These are phyloP conservation scores for Gymnopus androsaceus DNA, from an alignment of 1,284 basidiomycete species.

Conservation along the genomic window DNA sequence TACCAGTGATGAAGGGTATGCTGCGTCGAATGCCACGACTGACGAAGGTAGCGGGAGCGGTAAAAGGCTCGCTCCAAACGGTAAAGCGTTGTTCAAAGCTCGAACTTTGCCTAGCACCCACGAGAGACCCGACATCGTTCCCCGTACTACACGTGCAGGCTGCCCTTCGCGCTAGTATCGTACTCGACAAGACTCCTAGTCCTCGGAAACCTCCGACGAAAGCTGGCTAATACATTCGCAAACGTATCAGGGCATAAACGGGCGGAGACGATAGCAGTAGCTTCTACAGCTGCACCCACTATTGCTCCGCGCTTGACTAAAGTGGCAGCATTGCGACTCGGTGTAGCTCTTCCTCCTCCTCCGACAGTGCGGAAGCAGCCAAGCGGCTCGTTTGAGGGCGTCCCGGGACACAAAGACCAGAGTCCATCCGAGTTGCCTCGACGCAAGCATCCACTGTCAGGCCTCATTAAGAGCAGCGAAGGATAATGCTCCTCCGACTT, in stretches of 20 bases:
- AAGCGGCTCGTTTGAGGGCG: constrained; percentile 59
- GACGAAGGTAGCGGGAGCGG: constrained; percentile 42
- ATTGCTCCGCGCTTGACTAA: constrained; percentile 75
- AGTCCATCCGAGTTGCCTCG: constrained; percentile 70
- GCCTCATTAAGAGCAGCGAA: constrained; percentile 65
- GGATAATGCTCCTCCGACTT: constrained; percentile 60
- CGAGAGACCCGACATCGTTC: constrained; percentile 66
- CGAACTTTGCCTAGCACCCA: constrained; percentile 68
- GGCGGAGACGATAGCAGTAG: constrained; percentile 61
- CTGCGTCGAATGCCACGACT: constrained; percentile 44
- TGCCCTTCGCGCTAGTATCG: constrained; percentile 65
- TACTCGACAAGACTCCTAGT: constrained; percentile 33
- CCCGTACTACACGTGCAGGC: constrained; percentile 79
- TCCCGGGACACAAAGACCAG: constrained; percentile 81
- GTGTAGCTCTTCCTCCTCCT: constrained; percentile 42
- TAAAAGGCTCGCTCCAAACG: constrained; percentile 32
- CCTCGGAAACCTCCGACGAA: constrained; percentile 55
- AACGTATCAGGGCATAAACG: constrained; percentile 81
- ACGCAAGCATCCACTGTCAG: constrained; percentile 60
- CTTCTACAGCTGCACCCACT: constrained; percentile 70
- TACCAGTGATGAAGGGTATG: constrained; percentile 41
- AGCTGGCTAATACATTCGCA: constrained; percentile 64
- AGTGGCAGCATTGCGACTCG: constrained; percentile 68
- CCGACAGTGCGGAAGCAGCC: constrained; percentile 31
- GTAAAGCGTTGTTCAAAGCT: constrained; percentile 64